These are phyloP conservation scores for Penicillium fuscoglaucum DNA, from an alignment of 2,329 filamentous ascomycete species.

Conservation along the genomic window DNA sequence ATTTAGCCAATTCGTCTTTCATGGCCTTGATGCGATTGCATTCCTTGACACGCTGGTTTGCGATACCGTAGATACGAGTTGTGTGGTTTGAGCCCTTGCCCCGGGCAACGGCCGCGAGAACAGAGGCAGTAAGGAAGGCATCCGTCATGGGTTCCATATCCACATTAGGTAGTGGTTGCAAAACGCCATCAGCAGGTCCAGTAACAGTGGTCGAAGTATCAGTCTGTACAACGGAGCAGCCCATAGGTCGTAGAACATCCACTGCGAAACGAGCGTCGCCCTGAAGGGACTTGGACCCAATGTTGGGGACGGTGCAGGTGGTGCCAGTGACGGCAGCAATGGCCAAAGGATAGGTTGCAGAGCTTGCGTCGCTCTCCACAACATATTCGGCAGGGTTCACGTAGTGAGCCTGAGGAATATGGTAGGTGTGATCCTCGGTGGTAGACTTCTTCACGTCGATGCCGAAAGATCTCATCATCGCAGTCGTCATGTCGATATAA, in stretches of 20 bases:
- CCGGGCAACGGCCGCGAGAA: constrained; percentile 83
- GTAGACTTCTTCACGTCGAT: constrained; percentile 74
- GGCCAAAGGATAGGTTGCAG: constrained; percentile 91
- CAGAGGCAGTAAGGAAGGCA: constrained; percentile 92
- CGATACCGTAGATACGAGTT: constrained; percentile 89
- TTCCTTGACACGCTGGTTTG: constrained; percentile 96
- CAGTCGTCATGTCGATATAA: constrained; percentile 98
- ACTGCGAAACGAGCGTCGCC: constrained; percentile 93
- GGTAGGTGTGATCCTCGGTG: constrained; percentile 84
- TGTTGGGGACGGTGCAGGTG: constrained; percentile 93
- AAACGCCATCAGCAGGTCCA: constrained; percentile 71
- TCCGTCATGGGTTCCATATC: constrained; percentile 99
- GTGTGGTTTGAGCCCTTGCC: constrained; percentile 62
- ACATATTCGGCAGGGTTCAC: constrained; percentile 81
- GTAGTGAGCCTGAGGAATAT: constrained; percentile 84
- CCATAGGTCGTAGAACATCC: constrained; percentile 89
- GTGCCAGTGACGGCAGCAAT: constrained; percentile 94
- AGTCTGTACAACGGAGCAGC: constrained; percentile 83
- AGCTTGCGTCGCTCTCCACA: constrained; percentile 96
- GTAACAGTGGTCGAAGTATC: constrained; percentile 87
- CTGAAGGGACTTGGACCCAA: constrained; percentile 86
- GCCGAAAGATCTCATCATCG: constrained; percentile 95
- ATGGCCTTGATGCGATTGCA: constrained; percentile 96
- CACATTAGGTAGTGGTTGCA: constrained; percentile 76
- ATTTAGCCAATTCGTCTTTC: constrained; percentile 91